These are phyloP conservation scores for Magnusiomyces magnusii DNA, from an alignment of 1,139 yeast genomes.

Conservation along the genomic window DNA sequence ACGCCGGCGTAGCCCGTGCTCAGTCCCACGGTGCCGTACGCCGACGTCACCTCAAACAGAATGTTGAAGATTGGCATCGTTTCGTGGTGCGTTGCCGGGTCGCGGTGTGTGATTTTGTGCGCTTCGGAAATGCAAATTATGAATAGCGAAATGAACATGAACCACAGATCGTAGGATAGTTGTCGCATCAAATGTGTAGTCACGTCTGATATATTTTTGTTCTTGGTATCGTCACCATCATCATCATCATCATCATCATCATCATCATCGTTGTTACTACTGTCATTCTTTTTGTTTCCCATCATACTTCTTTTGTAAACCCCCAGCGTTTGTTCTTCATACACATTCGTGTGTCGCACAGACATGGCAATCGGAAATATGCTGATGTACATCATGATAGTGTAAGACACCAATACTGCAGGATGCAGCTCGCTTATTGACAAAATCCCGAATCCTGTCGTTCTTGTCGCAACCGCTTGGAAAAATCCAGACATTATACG, in stretches of 20 bases:
- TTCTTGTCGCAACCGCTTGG: constrained; percentile 89
- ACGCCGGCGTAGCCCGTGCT: constrained; percentile 72
- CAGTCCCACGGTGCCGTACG: constrained; percentile 94
- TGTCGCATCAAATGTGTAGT: constrained; percentile 89
- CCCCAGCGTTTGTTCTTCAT: constrained; percentile 94
- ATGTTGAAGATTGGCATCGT: constrained; percentile 64
- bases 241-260: constrained; percentile 8
- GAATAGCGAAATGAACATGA: constrained; percentile 76
- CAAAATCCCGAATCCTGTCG: constrained; percentile 81
- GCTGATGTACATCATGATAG: constrained; percentile 97
- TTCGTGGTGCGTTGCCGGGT: too few relatives aligned
- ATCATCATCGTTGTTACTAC: too few relatives aligned
- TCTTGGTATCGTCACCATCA: constrained; percentile 23
- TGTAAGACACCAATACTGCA: constrained; percentile 86
- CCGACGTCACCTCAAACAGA: constrained; percentile 84
- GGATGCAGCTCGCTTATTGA: constrained; percentile 69
- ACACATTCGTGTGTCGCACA: constrained; percentile 92
- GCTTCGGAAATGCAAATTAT: constrained; percentile 85
- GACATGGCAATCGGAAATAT: constrained; percentile 94
- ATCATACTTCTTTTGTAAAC: constrained; percentile 45
- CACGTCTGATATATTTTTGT: constrained; percentile 45
- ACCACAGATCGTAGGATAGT: constrained; percentile 93
- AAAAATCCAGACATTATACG: constrained; percentile 74
- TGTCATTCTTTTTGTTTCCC: too few relatives aligned
- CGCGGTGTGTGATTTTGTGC: constrained; percentile 41